Conservation (phyloP, 495 filamentous ascomycete genomes). For the Cairneyella variabilis region DNA sequence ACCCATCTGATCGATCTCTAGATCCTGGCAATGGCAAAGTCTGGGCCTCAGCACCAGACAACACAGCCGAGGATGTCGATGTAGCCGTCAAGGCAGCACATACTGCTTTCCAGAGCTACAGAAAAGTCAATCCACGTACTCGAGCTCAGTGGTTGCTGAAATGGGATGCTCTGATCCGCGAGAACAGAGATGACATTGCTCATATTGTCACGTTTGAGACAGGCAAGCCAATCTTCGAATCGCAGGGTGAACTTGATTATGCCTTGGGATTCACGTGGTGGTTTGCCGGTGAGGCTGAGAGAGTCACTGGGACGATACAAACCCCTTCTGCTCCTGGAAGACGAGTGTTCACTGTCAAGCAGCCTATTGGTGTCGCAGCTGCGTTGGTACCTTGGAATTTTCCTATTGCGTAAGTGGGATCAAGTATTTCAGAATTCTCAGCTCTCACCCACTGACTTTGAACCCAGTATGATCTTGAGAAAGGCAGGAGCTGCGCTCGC, state of each 20-base stretch:
- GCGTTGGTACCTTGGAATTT: constrained; percentile 66
- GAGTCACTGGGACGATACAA: constrained; percentile 58
- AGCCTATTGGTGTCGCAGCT: constrained; percentile 62
- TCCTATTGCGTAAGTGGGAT: constrained; percentile 32
- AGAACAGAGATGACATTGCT: constrained; percentile 51
- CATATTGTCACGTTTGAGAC: constrained; percentile 59
- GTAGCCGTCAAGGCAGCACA: constrained; percentile 55
- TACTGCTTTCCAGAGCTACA: constrained; percentile 57
- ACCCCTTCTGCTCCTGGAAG: constrained; percentile 52
- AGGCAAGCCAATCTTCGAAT: constrained; percentile 58
- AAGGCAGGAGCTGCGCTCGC: constrained; percentile 68
- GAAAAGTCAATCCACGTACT: constrained; percentile 53
- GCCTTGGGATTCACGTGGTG: constrained; percentile 58
- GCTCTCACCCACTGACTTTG: constrained; percentile 19
- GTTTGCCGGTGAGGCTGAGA: constrained; percentile 68
- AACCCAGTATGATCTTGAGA: constrained; percentile 58
- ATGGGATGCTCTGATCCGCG: constrained; percentile 51
- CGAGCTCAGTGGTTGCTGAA: constrained; percentile 61
- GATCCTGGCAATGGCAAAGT: constrained; percentile 63
- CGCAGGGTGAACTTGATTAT: constrained; percentile 58
- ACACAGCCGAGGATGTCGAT: constrained; percentile 57
- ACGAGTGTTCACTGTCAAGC: constrained; percentile 67
- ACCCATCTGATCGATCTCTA: constrained; percentile 4
- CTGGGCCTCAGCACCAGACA: constrained; percentile 63
- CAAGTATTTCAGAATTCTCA: no score